Conservation (phyloP, 164 flowering plant species). For the Sedum album region DNA sequence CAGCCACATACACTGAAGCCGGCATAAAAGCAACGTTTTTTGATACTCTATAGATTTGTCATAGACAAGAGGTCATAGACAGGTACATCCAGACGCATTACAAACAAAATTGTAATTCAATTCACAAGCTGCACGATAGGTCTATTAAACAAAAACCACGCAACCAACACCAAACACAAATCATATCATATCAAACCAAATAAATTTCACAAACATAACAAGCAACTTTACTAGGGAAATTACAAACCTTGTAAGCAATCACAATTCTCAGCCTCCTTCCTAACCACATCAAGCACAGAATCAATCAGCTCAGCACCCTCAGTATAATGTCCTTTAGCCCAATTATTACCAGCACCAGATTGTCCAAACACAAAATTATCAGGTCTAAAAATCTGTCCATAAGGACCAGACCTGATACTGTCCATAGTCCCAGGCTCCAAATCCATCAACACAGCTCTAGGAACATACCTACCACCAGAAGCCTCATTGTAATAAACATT, state of each 20-base stretch:
- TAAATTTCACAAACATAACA: background rate
- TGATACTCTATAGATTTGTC: background rate
- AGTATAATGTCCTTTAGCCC: slow-evolving; percentile 62
- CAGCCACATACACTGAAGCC: background rate
- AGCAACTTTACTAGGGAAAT: background rate
- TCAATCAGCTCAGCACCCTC: slow-evolving; percentile 65
- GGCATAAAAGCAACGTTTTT: background rate
- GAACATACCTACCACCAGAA: slow-evolving; percentile 54
- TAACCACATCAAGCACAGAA: slow-evolving; percentile 52
- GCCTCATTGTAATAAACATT: slow-evolving; percentile 66
- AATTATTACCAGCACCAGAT: slow-evolving; percentile 54
- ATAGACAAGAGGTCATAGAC: too few species aligned
- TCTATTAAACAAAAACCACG: too few species aligned
- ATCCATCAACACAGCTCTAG: slow-evolving; percentile 62
- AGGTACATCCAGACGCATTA: background rate
- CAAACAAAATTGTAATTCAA: too few species aligned
- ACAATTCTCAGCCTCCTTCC: slow-evolving; percentile 64
- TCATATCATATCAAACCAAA: background rate
- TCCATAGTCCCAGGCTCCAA: slow-evolving; percentile 70
- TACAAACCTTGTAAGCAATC: slow-evolving; percentile 50
- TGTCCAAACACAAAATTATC: slow-evolving; percentile 59
- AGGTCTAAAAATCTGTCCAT: slow-evolving; percentile 51
- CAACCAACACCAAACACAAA: background rate
- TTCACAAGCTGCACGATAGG: too few species aligned
- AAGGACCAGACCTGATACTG: slow-evolving; percentile 53